Evolutionary conservation across 257 asterid species (phyloP).

Genomic region (Solanum bulbocastanum): DNA sequence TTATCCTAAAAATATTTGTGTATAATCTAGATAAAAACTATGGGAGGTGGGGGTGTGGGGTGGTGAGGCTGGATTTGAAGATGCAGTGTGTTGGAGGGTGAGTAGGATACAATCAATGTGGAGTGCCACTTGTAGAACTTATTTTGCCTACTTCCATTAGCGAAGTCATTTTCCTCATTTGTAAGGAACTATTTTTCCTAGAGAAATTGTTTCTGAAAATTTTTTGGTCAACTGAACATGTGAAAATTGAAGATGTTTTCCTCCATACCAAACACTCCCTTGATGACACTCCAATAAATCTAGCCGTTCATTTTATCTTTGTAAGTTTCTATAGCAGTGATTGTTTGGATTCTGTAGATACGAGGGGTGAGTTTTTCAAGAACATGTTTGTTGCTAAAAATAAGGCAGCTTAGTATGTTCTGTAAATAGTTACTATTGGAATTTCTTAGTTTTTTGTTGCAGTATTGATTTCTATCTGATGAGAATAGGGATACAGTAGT

Average conservation of each 20-base stretch:
- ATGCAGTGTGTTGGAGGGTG: background rate
- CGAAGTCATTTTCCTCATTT: background rate
- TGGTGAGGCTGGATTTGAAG: background rate
- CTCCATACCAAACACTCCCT: background rate
- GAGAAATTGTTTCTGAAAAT: background rate
- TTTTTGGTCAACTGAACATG: background rate
- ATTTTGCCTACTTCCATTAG: background rate
- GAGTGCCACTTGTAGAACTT: background rate
- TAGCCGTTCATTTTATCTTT: background rate
- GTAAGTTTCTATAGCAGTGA: background rate
- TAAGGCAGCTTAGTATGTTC: background rate
- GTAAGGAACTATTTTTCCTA: background rate
- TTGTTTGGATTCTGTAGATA: background rate
- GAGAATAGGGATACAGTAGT: background rate
- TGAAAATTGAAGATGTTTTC: background rate
- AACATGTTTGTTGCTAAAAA: background rate
- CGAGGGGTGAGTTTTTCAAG: background rate
- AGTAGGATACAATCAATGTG: background rate
- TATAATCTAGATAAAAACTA: background rate
- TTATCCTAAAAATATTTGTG: background rate
- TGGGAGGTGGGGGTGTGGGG: background rate
- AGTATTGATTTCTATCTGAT: background rate
- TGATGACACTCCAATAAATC: background rate
- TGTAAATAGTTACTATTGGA: background rate
- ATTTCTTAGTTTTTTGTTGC: background rate